Evolutionary conservation across 2,329 filamentous ascomycete species (phyloP).

Genomic region (Orbilia brochopaga): DNA sequence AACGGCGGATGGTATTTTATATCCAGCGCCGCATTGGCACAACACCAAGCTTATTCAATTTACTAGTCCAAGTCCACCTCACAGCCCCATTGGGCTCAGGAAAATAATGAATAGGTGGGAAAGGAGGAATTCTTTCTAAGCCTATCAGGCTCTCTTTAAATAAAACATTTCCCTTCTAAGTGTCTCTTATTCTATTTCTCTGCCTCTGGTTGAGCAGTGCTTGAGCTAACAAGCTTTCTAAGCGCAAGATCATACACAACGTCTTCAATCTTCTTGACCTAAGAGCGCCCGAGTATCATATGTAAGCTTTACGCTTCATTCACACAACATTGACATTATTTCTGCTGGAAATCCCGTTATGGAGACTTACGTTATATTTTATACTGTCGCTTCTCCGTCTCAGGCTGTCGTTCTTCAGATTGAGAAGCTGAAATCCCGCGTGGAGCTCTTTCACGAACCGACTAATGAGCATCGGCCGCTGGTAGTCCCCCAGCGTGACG

Average conservation of each 20-base stretch:
- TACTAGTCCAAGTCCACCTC: too few species aligned
- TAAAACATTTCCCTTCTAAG: too few species aligned
- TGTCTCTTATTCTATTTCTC: neutral
- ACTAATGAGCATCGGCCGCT: conserved; percentile 83
- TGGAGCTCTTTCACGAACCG: conserved; percentile 94
- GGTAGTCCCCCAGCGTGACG: conserved; percentile 87
- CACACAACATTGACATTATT: neutral
- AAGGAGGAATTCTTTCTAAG: too few species aligned
- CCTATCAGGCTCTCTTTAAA: too few species aligned
- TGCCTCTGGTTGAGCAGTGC: conserved; percentile 56
- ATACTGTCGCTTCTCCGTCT: conserved; percentile 87
- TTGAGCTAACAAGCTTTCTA: conserved; percentile 73
- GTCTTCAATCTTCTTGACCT: conserved; percentile 96
- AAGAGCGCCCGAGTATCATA: conserved; percentile 23
- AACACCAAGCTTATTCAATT: conserved; percentile 2
- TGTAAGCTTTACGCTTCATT: neutral
- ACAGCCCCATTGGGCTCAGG: too few species aligned
- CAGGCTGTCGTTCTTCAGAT: conserved; percentile 93
- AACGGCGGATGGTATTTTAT: neutral
- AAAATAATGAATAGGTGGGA: too few species aligned
- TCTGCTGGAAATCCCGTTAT: conserved; percentile 13
- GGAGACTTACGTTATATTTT: conserved; percentile 75
- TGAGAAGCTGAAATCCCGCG: conserved; percentile 94
- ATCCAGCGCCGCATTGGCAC: neutral
- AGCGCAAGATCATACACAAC: conserved; percentile 95